Evolutionary conservation across 139 green algal genomes (phyloP).

Genomic region (Chlamydomonas sp.): DNA sequence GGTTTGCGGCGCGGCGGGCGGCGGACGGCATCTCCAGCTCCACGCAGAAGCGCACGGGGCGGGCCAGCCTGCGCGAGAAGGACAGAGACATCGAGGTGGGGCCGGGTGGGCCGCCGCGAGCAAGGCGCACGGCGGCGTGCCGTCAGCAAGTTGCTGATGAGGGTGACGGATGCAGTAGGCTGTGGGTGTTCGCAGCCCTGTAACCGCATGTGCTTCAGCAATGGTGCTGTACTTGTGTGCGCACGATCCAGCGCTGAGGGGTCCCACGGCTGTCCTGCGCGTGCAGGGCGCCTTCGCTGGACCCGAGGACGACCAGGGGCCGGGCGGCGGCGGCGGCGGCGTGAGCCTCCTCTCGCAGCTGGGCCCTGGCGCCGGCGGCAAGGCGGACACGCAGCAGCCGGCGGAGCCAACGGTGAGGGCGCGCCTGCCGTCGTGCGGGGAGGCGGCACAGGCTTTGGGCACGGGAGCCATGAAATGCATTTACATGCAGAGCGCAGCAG

Average conservation of each 20-base stretch:
- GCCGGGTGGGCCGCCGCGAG: too few relatives aligned
- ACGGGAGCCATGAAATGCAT: background rate
- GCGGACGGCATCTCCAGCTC: constrained; percentile 46
- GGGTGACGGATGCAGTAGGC: too few relatives aligned
- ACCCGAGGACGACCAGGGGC: background rate
- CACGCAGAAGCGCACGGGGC: constrained; percentile 40
- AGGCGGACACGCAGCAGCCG: background rate
- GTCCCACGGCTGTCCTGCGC: background rate
- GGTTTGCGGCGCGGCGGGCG: constrained; percentile 43
- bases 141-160: too few relatives aligned
- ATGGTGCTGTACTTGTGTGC: too few relatives aligned
- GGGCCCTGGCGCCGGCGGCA: background rate
- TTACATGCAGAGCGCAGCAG: too few relatives aligned
- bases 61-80: background rate
- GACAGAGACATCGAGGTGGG: background rate
- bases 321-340: background rate
- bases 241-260: too few relatives aligned
- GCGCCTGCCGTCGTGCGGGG: too few relatives aligned
- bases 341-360: background rate
- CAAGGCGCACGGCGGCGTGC: too few relatives aligned
- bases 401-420: background rate
- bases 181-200: too few relatives aligned
- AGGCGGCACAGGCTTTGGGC: too few relatives aligned
- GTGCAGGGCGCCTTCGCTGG: background rate
- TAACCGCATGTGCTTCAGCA: too few relatives aligned